Base-by-base conservation (phyloP, 2,329 filamentous ascomycete species). In the Keithomyces neogunnii region DNA sequence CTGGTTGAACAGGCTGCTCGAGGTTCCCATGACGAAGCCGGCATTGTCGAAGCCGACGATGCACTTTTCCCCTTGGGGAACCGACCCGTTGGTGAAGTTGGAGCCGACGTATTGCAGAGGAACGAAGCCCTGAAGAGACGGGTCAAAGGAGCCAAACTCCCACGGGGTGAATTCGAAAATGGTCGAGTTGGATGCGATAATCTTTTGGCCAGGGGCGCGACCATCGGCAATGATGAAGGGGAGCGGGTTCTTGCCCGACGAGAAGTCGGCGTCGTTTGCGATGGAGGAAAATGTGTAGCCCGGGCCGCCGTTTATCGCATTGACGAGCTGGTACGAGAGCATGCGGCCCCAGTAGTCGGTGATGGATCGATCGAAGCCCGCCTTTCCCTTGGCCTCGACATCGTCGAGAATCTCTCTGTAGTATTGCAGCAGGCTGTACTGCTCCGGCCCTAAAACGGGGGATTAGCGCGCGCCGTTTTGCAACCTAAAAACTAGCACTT, bases 271-370 rank as follows among this genome's bases (percentile, higher is more conserved):
- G 49, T 77, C 64, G 43, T 72, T 59, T 69, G 65, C 71, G 59
- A 74, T 73, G 3, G 88, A 93, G 3, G 89, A 95, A 72, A 85
- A 95, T 3, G 90, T 96, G 62, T 86, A 90, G 11, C 73, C 75
- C 11, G 85, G 81, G 0, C 88, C 90, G 39, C 90, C 91, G 54
- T 87, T 70, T 1, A 76, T 77, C 5, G 81, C 86, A 63, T 92
- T 87, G 63, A 96, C 79, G 46, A 96, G 78, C 69, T 96, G 90
- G 68, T 86, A 95, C 1, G 85, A 85, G n/a, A 96, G 76, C 45
- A 88, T 88, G 52, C 90, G 85, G 31, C 88, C 88, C 86, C 90
- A 95, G 66, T 89, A 89, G 70, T 96, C 91, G 0, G 91, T 96
- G 52, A 96, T 76, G 7, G 88, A 86, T 3, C 79, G 80, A 36